A percentile compares a stretch with the other conserved stretches of the same genome.
These are phyloP conservation scores for Brettanomyces sp. DNA, from an alignment of 805 yeast genomes.

Conservation along the genomic window DNA sequence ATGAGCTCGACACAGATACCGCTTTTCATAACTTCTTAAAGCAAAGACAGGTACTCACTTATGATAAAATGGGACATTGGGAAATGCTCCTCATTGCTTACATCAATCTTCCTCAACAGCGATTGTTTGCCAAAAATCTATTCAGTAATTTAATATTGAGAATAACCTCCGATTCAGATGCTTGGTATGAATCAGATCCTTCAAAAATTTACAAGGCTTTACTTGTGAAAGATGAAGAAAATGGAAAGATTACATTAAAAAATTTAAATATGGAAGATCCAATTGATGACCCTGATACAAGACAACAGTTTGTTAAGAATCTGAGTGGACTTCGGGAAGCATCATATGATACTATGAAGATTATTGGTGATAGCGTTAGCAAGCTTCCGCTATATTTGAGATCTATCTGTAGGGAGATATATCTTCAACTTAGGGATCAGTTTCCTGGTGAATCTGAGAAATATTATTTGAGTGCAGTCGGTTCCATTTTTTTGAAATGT, in stretches of 20 bases:
- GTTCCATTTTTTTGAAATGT: conserved; percentile 50
- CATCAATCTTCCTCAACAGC: conserved; percentile 39
- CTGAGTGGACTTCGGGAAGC: conserved; percentile 67
- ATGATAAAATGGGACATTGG: conserved; percentile 29
- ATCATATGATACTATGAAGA: conserved; percentile 49
- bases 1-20: conserved; percentile 11
- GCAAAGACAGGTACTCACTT: conserved; percentile 13
- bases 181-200: conserved; percentile 79
- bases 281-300: conserved; percentile 69
- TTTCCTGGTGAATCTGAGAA: conserved; percentile 54
- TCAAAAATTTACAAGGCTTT: conserved; percentile 38
- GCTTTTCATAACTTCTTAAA: conserved; percentile 19
- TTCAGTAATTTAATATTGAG: conserved; percentile 30
- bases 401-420: conserved; percentile 40
- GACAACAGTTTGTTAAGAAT: conserved; percentile 60
- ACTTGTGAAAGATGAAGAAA: conserved; percentile 26
- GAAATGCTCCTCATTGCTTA: conserved; percentile 32
- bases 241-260: conserved; percentile 12
- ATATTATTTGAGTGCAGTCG: conserved; percentile 56
- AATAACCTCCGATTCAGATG: conserved; percentile 36
- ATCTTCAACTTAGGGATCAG: conserved; percentile 21
- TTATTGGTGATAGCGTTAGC: conserved; percentile 32
- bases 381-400: conserved; percentile 48
- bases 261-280: conserved; percentile 43
- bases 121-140: conserved; percentile 32